Evolutionary conservation across 805 yeast species (phyloP), one percentile per base, ranked within the genome.

Genomic region (Maudiozyma turicensis): DNA sequence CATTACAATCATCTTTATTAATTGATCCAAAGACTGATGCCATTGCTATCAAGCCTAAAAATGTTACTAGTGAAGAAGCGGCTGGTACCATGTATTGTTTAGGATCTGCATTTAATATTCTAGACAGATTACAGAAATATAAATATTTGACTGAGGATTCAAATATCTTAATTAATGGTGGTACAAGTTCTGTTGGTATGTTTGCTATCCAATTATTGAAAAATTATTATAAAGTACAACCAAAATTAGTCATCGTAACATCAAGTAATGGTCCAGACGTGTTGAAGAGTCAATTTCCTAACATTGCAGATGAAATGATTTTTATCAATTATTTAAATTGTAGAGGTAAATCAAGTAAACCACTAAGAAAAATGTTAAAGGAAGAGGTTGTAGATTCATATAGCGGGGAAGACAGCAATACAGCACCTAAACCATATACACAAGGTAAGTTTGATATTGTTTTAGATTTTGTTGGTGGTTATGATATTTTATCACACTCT

Each of bases 381-480:
- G 66, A 68, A 20, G 63, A 68, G 28, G 68, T 65, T 37, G 58
- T 55, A 48, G 69, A 14, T 13, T 34, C 44, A 8, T 46, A 34
- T 15, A 26, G 65, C 6, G 52, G 58, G 2, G 56, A 58, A 10
- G 62, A 60, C 8, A 44, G 57, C 48, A 43, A 54, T 30, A 63
- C 60, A 43, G 45, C 56, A 15, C 50, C 59, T 15, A 55, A 55
- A 26, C 58, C 54, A 32, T 67, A 63, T 48, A 58, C 55, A 32
- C 67, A 68, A 51, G 76, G 77, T 14, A 72, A 75, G 55, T 86
- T 80, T 58, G 86, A 84, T 58, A 58, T 76, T 5, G 77, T 86
- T 14, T 59, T 84, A 9, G 95, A 88, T 65, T 75, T 82, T 52
- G 75, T 80, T 45, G 93, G 96, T 39, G 85, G 85, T 42, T 71